Evolutionary conservation across 78 protist species (phyloP), one percentile per base, ranked within the genome.

Genomic region (Pelomyxa schiedti): DNA sequence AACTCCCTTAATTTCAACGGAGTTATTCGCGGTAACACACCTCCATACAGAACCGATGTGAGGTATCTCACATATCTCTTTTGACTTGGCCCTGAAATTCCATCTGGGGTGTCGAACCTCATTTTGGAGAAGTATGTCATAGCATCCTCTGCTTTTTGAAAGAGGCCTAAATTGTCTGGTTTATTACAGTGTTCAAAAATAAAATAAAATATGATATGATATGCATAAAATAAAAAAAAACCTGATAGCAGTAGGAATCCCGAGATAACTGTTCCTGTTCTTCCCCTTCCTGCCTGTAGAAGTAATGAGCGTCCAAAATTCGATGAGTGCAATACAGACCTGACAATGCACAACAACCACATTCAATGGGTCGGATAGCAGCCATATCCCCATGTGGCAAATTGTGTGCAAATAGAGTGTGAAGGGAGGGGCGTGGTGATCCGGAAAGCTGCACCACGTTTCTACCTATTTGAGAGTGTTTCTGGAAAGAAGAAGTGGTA

Each of bases 401-500:
- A 84, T 80, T 40, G 47, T 84, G 52, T 74, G 73, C 37, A 84
- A 84, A 53, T 79, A 66, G 66, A 69, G 40, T 39, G 71, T 77
- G 8, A 84, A 37, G 52, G 88, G 88, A 40, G 88, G 88, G 26
- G 88, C 88, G 80, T 84, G 84, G 47, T 84, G 88, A 76, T 84
- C 88, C 24, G 88, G 88, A 73, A 77, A 84, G 41, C 88, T 84
- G 74, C 88, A 84, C 88, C 88, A 84, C 71, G 76, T 82, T 5
- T 43, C 22, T n/a, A 81, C 87, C 75, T 72, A 3, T 39, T 39
- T 66, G 40, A 28, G 16, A 4, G 68, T 3, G n/a, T 43, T 5
- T 69, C 26, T 4, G 8, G 66, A 7, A 39, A 43, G 40, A 8
- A 74, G 40, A 36, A 28, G 40, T 68, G 4, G 22, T 24, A 42